These are phyloP conservation scores for Linum trigynum DNA, from an alignment of 345 rosid species.

Conservation along the genomic window DNA sequence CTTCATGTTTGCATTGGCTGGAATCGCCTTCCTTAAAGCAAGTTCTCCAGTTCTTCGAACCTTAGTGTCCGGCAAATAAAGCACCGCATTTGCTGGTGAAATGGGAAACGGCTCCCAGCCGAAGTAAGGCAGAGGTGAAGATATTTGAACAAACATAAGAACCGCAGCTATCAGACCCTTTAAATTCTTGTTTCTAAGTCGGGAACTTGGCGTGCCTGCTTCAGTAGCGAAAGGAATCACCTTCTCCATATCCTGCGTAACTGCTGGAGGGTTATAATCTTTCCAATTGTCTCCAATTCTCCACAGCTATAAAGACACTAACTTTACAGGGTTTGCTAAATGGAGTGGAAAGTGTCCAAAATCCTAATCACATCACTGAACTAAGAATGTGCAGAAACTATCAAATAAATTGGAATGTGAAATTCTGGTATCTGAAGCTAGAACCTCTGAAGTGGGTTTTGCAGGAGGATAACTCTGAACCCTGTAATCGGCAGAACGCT, in stretches of 20 bases:
- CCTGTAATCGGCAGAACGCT: neutral
- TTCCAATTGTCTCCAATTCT: neutral
- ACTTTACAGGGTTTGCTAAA: no score
- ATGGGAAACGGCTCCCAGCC: conserved; percentile 39
- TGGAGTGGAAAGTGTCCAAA: no score
- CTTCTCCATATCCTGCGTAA: conserved; percentile 44
- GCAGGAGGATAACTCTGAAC: neutral
- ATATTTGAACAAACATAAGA: conserved; percentile 46
- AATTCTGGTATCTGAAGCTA: no score
- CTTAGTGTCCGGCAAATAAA: conserved; percentile 79
- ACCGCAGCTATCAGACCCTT: conserved; percentile 41
- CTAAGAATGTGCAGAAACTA: no score
- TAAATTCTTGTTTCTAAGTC: conserved; percentile 28
- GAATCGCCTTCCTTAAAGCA: conserved; percentile 82
- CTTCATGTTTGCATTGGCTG: conserved; percentile 85
- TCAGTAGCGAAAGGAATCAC: conserved; percentile 13
- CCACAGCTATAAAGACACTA: no score
- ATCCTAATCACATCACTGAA: no score
- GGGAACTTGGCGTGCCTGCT: conserved; percentile 21
- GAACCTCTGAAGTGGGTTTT: neutral
- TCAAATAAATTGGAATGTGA: no score
- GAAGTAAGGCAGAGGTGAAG: conserved; percentile 50
- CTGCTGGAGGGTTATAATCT: conserved; percentile 8
- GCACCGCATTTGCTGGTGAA: conserved; percentile 64
- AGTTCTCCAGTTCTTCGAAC: conserved; percentile 93